Base-by-base conservation (phyloP, 805 yeast genomes). In the Saturnispora hagleri region DNA sequence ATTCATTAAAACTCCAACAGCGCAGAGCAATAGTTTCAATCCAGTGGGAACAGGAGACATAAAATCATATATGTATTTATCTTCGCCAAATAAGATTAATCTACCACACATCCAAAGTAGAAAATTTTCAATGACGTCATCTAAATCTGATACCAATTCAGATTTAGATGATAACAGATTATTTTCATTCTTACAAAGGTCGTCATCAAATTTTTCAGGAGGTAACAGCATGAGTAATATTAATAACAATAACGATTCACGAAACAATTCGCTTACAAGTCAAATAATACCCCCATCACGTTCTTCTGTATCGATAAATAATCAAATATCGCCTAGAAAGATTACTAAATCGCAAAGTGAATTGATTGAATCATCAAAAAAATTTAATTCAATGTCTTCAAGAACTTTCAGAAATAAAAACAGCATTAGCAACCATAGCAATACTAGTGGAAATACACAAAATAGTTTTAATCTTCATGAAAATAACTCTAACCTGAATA, bases 321-420 rank as follows among this genome's bases (percentile, higher is more conserved):
- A 38, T 38, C 22, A 18, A 31, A 10, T 12, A 18, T 38, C 42
- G 17, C 42, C 42, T 18, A 38, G 42, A 12, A 38, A 38, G 9
- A 28, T 43, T 47, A 31, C 31, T 3, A 43, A 26, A 40, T 34
- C 51, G 10, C 18, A 18, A 17, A 10, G 33, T 27, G 26, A 41
- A 24, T 18, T 18, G 13, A 33, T 18, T 44, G 38, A 33, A 13
- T 31, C 20, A 13, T 20, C 43, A 1, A 42, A 44, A 18, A 58
- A 67, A 6, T 64, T 68, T n/a, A 58, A 53, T 12, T 65, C 68
- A 8, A 61, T 67, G 67, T 57, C 66, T 18, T 62, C 60, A 38
- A 53, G 70, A 52, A 66, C 68, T 3, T 67, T 67, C 52, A 55
- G 70, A 42, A 46, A 15, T 27, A 43, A 33, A 3, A 36, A 18